Percentiles rank a stretch among this genome's conserved stretches.
Evolutionary conservation across 169 alveolate genomes (phyloP).

Genomic region (Plasmodium inui): DNA sequence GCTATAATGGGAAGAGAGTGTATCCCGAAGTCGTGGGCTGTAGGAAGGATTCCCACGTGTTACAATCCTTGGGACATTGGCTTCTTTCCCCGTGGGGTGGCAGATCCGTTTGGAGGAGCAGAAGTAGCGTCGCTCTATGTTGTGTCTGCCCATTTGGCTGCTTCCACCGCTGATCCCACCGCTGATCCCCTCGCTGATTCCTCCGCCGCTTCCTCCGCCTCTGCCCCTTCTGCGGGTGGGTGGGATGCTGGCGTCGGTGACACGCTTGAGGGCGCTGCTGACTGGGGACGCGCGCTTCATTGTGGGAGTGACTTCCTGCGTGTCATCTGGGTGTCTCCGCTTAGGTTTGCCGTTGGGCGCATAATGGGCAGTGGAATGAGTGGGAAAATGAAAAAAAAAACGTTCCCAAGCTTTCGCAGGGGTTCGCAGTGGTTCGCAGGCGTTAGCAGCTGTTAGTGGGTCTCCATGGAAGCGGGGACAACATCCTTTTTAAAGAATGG

Average conservation of each 20-base stretch:
- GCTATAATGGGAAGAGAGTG: background rate
- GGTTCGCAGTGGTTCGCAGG: no score
- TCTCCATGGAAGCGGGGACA: background rate
- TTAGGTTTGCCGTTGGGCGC: background rate
- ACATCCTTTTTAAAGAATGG: background rate
- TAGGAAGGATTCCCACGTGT: background rate
- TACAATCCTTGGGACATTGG: background rate
- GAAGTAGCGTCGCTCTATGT: background rate
- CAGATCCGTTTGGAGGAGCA: background rate
- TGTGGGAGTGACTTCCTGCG: background rate
- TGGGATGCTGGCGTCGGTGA: background rate
- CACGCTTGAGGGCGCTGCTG: background rate
- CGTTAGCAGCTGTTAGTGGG: background rate
- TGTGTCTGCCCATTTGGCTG: background rate
- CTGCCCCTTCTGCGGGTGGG: background rate
- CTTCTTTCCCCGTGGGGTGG: background rate
- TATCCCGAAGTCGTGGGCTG: background rate
- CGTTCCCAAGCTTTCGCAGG: no score
- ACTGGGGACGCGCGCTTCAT: background rate
- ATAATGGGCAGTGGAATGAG: background rate
- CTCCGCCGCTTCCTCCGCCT: background rate
- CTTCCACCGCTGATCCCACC: no score
- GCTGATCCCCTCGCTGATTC: no score
- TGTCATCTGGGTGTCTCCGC: background rate
- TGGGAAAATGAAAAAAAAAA: background rate